Evolutionary conservation across 441 rosid species (phyloP).

Genomic region (Hura crepitans): DNA sequence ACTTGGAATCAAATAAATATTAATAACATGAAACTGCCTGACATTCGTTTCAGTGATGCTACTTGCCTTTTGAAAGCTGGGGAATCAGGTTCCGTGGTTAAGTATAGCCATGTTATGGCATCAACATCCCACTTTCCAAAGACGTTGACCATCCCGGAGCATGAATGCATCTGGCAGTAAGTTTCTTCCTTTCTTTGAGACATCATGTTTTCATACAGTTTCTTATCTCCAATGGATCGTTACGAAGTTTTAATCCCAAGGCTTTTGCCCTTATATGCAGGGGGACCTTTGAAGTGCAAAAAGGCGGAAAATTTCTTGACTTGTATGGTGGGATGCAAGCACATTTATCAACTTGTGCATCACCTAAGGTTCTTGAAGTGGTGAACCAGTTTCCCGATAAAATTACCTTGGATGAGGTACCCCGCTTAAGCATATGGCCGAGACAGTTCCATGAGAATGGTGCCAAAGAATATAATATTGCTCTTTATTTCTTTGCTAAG

Average conservation of each 20-base stretch:
- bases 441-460: conserved; percentile 65
- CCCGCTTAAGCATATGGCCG: conserved; percentile 82
- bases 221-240: conserved; percentile 5
- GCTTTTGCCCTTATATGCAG: conserved; percentile 39
- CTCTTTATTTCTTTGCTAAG: conserved; percentile 94
- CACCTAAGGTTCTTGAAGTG: conserved; percentile 80
- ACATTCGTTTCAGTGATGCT: conserved; percentile 32
- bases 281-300: conserved; percentile 68
- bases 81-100: conserved; percentile 33
- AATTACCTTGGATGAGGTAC: conserved; percentile 66
- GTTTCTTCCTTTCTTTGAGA: conserved; percentile 29
- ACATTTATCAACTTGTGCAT: conserved; percentile 75
- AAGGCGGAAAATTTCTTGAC: conserved; percentile 47
- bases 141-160: conserved; percentile 67
- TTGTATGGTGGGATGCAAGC: conserved; percentile 81
- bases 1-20: conserved; percentile 33
- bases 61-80: conserved; percentile 30
- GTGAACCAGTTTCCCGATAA: conserved; percentile 60
- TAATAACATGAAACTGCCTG: conserved; percentile 39
- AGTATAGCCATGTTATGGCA: conserved; percentile 28
- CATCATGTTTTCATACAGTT: conserved; percentile 3
- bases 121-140: conserved; percentile 29
- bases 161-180: conserved; percentile 89
- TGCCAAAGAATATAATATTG: conserved; percentile 82
- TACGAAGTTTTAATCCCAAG: conserved; percentile 11